These are phyloP conservation scores for Aspergillus nidulans DNA, from an alignment of 495 filamentous ascomycete species.

Conservation along the genomic window DNA sequence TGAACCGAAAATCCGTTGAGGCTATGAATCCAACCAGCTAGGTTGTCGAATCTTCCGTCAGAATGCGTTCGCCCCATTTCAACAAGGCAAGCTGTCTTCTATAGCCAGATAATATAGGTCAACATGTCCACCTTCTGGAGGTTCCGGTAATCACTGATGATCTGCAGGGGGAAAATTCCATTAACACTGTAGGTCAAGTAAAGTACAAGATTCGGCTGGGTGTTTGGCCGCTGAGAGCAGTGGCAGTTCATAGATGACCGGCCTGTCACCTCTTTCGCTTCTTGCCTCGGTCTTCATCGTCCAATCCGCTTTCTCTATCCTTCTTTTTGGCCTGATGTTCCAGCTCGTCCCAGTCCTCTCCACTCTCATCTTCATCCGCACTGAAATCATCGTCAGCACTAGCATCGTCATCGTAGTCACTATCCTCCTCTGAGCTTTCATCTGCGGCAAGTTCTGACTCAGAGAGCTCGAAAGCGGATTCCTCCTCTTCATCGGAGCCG, in stretches of 20 bases:
- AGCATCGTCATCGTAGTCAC: constrained; percentile 88
- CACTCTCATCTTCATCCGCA: constrained; percentile 65
- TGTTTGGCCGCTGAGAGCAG: not conserved
- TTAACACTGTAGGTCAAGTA: not conserved
- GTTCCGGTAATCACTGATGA: too few relatives aligned
- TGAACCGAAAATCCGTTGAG: too few relatives aligned
- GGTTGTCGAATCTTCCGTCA: too few relatives aligned
- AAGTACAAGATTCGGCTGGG: constrained; percentile 5
- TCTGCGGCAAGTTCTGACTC: constrained; percentile 79
- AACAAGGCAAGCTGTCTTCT: too few relatives aligned
- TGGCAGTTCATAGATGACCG: not conserved
- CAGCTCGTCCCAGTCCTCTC: constrained; percentile 89
- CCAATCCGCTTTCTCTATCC: constrained; percentile 67
- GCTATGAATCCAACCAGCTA: too few relatives aligned
- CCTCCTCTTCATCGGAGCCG: constrained; percentile 74
- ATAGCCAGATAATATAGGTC: too few relatives aligned
- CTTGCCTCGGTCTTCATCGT: constrained; percentile 64
- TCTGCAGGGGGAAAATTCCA: not conserved
- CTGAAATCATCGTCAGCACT: constrained; percentile 74
- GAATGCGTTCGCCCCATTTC: too few relatives aligned
- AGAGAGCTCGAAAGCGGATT: constrained; percentile 83
- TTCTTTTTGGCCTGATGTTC: constrained; percentile 87
- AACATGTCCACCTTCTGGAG: too few relatives aligned
- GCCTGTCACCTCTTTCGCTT: constrained; percentile 48
- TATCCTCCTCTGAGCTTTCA: constrained; percentile 81